A percentile compares a stretch with the other conserved stretches of the same genome.
Conservation (phyloP, 164 flowering plant species). For the Umbilicus rupestris region DNA sequence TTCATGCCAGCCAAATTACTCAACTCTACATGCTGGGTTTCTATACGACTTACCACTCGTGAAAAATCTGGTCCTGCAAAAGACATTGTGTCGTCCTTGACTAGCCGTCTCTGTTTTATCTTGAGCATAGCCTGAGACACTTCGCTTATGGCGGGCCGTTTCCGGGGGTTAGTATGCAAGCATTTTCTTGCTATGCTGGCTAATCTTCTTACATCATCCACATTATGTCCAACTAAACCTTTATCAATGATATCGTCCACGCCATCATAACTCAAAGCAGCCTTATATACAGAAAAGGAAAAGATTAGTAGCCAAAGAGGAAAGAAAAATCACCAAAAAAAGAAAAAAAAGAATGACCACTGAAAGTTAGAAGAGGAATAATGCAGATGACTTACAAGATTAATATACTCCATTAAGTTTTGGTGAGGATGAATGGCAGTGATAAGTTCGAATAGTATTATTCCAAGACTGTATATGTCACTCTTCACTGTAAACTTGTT, state of each 20-base stretch:
- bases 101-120: conserved; percentile 47
- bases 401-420: conserved; percentile 79
- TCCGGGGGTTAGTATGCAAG: conserved; percentile 58
- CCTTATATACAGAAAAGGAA: conserved; percentile 27
- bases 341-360: background rate
- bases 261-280: conserved; percentile 81
- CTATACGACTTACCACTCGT: conserved; percentile 44
- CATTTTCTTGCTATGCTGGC: conserved; percentile 74
- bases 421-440: conserved; percentile 94
- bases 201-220: conserved; percentile 58
- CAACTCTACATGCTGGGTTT: conserved; percentile 61
- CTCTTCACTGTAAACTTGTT: conserved; percentile 87
- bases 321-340: background rate
- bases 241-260: conserved; percentile 87
- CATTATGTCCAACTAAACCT: conserved; percentile 53
- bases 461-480: conserved; percentile 88
- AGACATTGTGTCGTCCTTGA: conserved; percentile 53
- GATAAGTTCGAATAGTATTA: conserved; percentile 84
- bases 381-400: conserved; percentile 52
- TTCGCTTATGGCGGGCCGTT: conserved; percentile 73
- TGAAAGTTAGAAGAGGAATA: background rate
- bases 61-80: conserved; percentile 33
- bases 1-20: conserved; percentile 33
- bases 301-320: background rate
- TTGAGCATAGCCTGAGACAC: conserved; percentile 62